Conservation (phyloP, 495 filamentous ascomycete genomes). For the Massariosphaeria phaeospora region DNA sequence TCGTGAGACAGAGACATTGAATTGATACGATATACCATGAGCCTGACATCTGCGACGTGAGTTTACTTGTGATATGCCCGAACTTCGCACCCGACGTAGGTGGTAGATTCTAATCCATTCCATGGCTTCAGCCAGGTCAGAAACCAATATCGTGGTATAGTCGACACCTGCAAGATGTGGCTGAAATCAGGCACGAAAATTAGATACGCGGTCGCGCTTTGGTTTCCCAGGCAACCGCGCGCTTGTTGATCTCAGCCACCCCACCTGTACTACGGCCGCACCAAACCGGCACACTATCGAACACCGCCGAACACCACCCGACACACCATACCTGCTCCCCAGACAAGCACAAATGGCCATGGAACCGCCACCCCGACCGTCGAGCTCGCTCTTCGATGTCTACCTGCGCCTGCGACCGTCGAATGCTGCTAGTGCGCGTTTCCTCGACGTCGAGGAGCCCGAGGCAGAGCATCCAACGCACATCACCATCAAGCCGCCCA, state of each 20-base stretch:
- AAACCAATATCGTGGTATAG: no score
- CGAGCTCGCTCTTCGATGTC: constrained; percentile 77
- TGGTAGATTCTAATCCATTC: no score
- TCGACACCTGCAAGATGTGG: background rate
- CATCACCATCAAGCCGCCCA: constrained; percentile 82
- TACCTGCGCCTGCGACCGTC: constrained; percentile 85
- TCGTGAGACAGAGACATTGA: no score
- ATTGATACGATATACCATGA: no score
- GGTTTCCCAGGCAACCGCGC: constrained; percentile 17
- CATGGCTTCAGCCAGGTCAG: no score
- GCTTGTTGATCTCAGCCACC: constrained; percentile 18
- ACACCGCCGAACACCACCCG: background rate
- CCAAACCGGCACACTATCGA: constrained; percentile 7
- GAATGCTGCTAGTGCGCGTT: constrained; percentile 48
- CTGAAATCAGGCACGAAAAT: background rate
- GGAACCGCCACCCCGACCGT: constrained; percentile 40
- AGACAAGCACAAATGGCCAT: constrained; percentile 26
- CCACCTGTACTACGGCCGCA: background rate
- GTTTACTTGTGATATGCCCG: no score
- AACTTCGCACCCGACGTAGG: no score
- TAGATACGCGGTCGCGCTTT: background rate
- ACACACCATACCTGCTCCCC: background rate
- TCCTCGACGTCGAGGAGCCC: constrained; percentile 66
- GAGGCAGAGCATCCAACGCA: constrained; percentile 57
- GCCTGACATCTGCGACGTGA: no score